Evolutionary conservation across 257 asterid genomes (phyloP), one percentile per base, ranked within the genome.

Genomic region (Fraxinus cuspidata): DNA sequence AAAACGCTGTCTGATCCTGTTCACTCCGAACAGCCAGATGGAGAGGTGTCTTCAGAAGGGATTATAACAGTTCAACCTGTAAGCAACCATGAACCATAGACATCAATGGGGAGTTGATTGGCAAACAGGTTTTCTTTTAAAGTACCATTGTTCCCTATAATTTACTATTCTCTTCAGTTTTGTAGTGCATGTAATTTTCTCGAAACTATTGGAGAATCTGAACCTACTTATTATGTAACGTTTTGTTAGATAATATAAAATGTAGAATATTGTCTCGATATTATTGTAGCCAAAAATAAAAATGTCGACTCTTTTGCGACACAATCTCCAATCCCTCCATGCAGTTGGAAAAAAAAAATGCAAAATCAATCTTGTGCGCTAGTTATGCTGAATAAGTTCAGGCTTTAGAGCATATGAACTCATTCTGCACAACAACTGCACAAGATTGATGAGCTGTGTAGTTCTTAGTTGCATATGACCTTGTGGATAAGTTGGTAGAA

Each of bases 1-100:
- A 85, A 89, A 78, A 87, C 84, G 34, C 84, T 49, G 72, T 88
- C 89, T 7, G 88, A 82, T 72, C 78, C 74, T 78, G 73, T 73
- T 77, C 70, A 19, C 42, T 81, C 70, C 7, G 16, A 25, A 74
- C 84, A 70, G 78, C 58, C 56, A 18, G 87, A 81, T 72, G 86
- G 25, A 71, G 84, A 81, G 73, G 58, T 77, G 51, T 91, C 96
- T 37, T 94, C 97, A 5, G 91, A 92, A 81, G 96, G 85, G 83
- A 88, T 92, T 0, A 37, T 87, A 23, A 84, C 97, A 8, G 96
- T 86, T 85, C 85, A 86, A 77, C 85, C 77, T 68, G 80, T 58
- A 15, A 77, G 78, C 81, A 79, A 78, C 29, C 81, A 25, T 81
- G 87, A 85, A 82, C 86, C 76, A 32, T 89, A 81, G 85, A 37